Conservation (phyloP, 2,329 filamentous ascomycete species). For the Ceratocystis huliohia region DNA sequence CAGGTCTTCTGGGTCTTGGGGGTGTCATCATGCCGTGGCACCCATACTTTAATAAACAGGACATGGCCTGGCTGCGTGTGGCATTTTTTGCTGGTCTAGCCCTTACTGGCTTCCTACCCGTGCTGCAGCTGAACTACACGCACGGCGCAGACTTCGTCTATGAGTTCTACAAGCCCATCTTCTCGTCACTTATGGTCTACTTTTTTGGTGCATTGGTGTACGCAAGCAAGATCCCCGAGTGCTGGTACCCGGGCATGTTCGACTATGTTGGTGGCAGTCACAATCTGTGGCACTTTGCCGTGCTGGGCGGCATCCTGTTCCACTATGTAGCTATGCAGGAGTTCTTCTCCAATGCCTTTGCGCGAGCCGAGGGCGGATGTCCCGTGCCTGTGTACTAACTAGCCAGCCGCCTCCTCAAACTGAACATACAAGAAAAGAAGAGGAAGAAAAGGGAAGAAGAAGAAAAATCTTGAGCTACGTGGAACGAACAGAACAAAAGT, state of each 20-base stretch:
- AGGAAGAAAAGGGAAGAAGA: conserved; percentile 5
- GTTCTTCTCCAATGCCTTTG: conserved; percentile 72
- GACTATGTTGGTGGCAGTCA: conserved; percentile 93
- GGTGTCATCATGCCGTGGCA: conserved; percentile 94
- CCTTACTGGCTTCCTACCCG: conserved; percentile 76
- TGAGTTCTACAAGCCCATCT: conserved; percentile 77
- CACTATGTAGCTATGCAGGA: conserved; percentile 94
- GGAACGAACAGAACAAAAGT: conserved; percentile 5
- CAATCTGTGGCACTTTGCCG: conserved; percentile 94
- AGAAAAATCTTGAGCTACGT: conserved; percentile 2
- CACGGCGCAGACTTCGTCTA: conserved; percentile 70
- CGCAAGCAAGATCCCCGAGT: conserved; percentile 81
- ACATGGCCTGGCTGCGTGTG: conserved; percentile 89
- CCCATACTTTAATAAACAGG: conserved; percentile 78
- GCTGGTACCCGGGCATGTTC: conserved; percentile 84
- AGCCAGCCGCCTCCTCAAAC: background rate
- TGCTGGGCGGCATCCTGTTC: conserved; percentile 90
- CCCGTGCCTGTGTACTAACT: conserved; percentile 37
- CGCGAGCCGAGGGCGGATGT: conserved; percentile 50
- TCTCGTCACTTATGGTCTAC: conserved; percentile 79
- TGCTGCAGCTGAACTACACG: conserved; percentile 68
- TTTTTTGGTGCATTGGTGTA: conserved; percentile 74
- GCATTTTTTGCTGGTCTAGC: conserved; percentile 82
- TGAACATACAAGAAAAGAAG: background rate
- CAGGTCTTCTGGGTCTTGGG: conserved; percentile 66